Percentiles rank a stretch among this genome's conserved stretches.
Conservation (phyloP, 805 yeast genomes). For the Candida xyloterini region DNA sequence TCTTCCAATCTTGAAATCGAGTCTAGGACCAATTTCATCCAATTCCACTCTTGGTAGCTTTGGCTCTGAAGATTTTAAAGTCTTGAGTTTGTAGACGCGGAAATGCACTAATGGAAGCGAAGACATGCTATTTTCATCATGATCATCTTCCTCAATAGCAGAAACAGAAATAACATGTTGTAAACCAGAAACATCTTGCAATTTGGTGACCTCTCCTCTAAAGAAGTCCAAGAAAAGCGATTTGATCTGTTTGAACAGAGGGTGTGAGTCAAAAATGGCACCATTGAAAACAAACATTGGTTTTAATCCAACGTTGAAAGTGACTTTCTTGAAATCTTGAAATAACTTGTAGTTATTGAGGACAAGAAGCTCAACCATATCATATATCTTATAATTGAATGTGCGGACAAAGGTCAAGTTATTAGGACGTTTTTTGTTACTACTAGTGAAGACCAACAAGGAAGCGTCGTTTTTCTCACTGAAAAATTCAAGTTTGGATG, state of each 20-base stretch:
- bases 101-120: constrained; percentile 79
- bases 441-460: constrained; percentile 70
- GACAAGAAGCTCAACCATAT: constrained; percentile 86
- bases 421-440: constrained; percentile 90
- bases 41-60: constrained; percentile 92
- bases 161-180: constrained; percentile 86
- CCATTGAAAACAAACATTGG: constrained; percentile 96
- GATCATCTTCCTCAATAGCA: constrained; percentile 71
- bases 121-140: constrained; percentile 54
- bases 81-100: constrained; percentile 84
- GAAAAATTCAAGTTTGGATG: constrained; percentile 80
- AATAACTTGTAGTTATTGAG: constrained; percentile 68
- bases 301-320: constrained; percentile 85
- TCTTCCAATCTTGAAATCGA: constrained; percentile 91
- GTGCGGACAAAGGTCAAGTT: constrained; percentile 85
- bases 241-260: constrained; percentile 79
- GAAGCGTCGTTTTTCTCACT: constrained; percentile 94
- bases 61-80: constrained; percentile 73
- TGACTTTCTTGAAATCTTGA: constrained; percentile 72
- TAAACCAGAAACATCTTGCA: constrained; percentile 92
- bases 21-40: constrained; percentile 92
- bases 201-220: constrained; percentile 75
- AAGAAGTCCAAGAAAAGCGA: constrained; percentile 88
- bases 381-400: constrained; percentile 85
- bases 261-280: constrained; percentile 84